Percentiles rank a stretch among this genome's conserved stretches.
Conservation (phyloP, 805 yeast genomes). For the Saccharomycopsis sp. region DNA sequence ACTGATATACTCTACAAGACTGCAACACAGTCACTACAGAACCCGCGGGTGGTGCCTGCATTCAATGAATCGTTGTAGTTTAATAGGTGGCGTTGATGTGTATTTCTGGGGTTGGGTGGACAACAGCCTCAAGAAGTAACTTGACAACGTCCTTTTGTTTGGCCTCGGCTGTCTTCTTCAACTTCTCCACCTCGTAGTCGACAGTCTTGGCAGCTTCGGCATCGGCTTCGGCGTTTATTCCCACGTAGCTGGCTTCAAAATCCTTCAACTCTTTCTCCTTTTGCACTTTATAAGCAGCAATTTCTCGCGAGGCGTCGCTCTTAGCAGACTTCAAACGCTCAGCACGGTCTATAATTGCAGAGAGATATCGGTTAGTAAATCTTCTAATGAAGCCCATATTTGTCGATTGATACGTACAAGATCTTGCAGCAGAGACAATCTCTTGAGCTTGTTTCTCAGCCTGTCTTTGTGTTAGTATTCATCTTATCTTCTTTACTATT, state of each 20-base stretch:
- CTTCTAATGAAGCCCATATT: background rate
- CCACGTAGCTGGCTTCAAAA: constrained; percentile 64
- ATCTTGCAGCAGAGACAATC: constrained; percentile 87
- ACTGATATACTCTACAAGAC: no score
- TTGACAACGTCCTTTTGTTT: constrained; percentile 64
- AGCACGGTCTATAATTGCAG: no score
- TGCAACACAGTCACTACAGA: no score
- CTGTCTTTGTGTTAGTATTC: constrained; percentile 26
- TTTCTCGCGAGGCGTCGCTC: constrained; percentile 84
- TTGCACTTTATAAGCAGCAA: constrained; percentile 71
- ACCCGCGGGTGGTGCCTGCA: no score
- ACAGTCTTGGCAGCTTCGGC: constrained; percentile 71
- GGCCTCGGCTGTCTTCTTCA: constrained; percentile 51
- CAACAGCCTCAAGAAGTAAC: constrained; percentile 70
- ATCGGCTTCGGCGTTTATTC: constrained; percentile 68
- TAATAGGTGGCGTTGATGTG: constrained; percentile 79
- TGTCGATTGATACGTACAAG: constrained; percentile 40
- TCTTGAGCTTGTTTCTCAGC: constrained; percentile 98
- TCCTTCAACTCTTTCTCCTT: constrained; percentile 76
- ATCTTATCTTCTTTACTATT: background rate
- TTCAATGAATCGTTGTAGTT: no score
- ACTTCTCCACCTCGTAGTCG: constrained; percentile 57
- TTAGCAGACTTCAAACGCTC: constrained; percentile 89
- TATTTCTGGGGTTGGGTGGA: constrained; percentile 69
- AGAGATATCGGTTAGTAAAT: constrained; percentile 2